Evolutionary conservation across 1,139 yeast genomes (phyloP).

Genomic region (Pichia sp.): DNA sequence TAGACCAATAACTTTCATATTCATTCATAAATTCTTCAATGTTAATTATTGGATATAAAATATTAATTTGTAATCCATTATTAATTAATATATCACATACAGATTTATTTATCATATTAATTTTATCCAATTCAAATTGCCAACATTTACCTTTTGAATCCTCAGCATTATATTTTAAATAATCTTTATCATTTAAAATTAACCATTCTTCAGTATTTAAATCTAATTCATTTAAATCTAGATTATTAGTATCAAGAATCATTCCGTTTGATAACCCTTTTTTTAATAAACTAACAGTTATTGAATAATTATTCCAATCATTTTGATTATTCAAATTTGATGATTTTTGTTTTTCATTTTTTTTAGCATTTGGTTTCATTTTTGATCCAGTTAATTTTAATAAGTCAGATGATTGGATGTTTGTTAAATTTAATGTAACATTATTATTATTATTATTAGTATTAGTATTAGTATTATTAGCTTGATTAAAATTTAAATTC

Average conservation of each 20-base stretch:
- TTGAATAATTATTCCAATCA: constrained; percentile 24
- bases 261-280: constrained; percentile 23
- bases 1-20: constrained; percentile 25
- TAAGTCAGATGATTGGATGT: background rate
- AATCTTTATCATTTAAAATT: constrained; percentile 11
- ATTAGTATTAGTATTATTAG: background rate
- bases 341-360: background rate
- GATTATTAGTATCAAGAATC: constrained; percentile 15
- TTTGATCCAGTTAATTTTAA: background rate
- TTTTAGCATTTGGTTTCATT: background rate
- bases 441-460: background rate
- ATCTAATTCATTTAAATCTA: constrained; percentile 12
- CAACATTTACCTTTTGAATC: constrained; percentile 24
- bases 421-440: background rate
- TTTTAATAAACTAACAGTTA: constrained; percentile 22
- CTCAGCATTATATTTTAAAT: constrained; percentile 10
- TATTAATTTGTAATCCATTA: constrained; percentile 16
- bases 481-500: too few species aligned
- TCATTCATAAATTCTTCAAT: constrained; percentile 16
- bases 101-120: constrained; percentile 16
- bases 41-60: constrained; percentile 22
- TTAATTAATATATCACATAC: constrained; percentile 22
- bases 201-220: constrained; percentile 28
- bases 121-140: constrained; percentile 22
- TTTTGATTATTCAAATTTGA: background rate